Conservation (phyloP, 805 yeast genomes). For the Clavispora asparagi region DNA sequence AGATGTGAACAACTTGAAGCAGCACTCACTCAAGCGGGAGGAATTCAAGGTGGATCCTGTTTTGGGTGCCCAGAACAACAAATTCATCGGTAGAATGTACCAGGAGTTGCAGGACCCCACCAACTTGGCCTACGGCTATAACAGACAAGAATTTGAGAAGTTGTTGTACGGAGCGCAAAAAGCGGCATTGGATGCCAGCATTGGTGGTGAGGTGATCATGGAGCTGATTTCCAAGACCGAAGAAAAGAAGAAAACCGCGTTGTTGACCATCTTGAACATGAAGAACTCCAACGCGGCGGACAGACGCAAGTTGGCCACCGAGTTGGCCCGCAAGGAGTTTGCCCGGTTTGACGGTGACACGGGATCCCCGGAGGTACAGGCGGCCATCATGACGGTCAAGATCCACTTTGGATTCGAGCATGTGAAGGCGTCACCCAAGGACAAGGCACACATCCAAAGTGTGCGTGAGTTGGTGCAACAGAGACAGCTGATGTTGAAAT, state of each 20-base stretch:
- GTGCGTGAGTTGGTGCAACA: slow-evolving; percentile 83
- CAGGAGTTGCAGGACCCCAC: slow-evolving; percentile 64
- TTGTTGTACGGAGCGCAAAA: slow-evolving; percentile 73
- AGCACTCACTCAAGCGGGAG: slow-evolving; percentile 28
- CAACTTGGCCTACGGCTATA: slow-evolving; percentile 56
- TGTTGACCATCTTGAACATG: slow-evolving; percentile 67
- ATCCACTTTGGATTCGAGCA: slow-evolving; percentile 77
- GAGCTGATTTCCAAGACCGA: slow-evolving; percentile 30
- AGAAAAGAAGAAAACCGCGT: slow-evolving; percentile 59
- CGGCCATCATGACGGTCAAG: slow-evolving; percentile 80
- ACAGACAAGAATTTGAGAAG: slow-evolving; percentile 64
- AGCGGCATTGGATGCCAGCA: slow-evolving; percentile 40
- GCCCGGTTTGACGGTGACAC: slow-evolving; percentile 84
- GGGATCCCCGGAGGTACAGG: slow-evolving; percentile 94
- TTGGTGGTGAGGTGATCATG: slow-evolving; percentile 25
- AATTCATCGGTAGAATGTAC: slow-evolving; percentile 63
- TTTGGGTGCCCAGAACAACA: slow-evolving; percentile 61
- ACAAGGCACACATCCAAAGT: slow-evolving; percentile 59
- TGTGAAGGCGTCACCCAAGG: slow-evolving; percentile 62
- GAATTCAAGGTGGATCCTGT: slow-evolving; percentile 69
- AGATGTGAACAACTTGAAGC: slow-evolving; percentile 37
- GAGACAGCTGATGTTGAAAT: slow-evolving; percentile 78
- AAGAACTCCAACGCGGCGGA: slow-evolving; percentile 64
- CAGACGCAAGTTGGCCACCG: slow-evolving; percentile 50
- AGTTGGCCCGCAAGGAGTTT: slow-evolving; percentile 73